phyloP scores from a whole-genome alignment of 768 basidiomycete species.

The Phlebiopsis gigantea region DNA sequence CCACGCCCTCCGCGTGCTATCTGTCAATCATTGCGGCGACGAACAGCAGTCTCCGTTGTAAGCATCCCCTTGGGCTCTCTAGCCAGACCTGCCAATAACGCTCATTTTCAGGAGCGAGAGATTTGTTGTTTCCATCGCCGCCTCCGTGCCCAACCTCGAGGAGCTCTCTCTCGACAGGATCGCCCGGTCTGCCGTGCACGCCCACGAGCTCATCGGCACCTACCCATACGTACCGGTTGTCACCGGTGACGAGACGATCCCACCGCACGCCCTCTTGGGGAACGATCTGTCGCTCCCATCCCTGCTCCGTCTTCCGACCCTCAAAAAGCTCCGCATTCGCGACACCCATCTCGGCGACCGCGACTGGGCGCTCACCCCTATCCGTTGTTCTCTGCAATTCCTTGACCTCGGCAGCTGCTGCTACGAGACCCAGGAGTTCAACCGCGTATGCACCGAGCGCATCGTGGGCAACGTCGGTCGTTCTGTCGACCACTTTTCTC shows the following conservation, averaged over 20 bases:
- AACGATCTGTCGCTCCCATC: conserved; percentile 58
- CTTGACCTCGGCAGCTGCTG: conserved; percentile 52
- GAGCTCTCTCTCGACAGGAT: conserved; percentile 58
- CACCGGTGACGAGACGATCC: conserved; percentile 56
- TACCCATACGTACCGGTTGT: conserved; percentile 59
- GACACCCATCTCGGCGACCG: conserved; percentile 70
- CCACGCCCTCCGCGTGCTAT: conserved; percentile 37
- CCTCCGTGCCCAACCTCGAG: conserved; percentile 48
- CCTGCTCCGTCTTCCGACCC: conserved; percentile 57
- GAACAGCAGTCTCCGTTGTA: conserved; percentile 34
- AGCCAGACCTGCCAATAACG: background rate
- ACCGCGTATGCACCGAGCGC: conserved; percentile 50
- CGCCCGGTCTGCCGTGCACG: conserved; percentile 62
- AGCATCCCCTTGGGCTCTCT: conserved; percentile 17
- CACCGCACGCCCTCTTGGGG: conserved; percentile 42
- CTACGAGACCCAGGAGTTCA: conserved; percentile 47
- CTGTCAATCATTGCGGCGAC: conserved; percentile 39
- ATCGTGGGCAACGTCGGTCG: conserved; percentile 57
- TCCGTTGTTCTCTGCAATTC: conserved; percentile 46
- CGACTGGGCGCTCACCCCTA: conserved; percentile 47
- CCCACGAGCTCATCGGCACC: conserved; percentile 48
- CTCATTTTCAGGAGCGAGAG: conserved; percentile 52
- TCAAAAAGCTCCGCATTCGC: conserved; percentile 56
- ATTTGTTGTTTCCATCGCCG: conserved; percentile 63
- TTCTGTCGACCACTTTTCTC: conserved; percentile 50